Conservation (phyloP, 306 rosid genomes). For the Bauhinia variegata region DNA sequence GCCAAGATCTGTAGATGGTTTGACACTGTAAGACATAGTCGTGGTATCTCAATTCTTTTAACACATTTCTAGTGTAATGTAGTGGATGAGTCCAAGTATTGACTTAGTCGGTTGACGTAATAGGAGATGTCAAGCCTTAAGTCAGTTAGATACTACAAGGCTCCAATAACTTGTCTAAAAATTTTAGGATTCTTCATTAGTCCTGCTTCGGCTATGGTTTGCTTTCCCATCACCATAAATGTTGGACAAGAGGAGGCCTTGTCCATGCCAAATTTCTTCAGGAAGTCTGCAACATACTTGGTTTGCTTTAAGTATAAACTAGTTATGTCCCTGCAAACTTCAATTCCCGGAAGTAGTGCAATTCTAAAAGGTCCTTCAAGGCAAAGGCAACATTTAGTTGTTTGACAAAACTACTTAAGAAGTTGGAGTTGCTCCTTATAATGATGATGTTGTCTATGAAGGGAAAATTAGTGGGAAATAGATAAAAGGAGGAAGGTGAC, state of each 20-base stretch:
- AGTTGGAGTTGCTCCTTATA: background rate
- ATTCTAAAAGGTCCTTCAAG: background rate
- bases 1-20: too few species aligned
- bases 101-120: too few species aligned
- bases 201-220: background rate
- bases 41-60: too few species aligned
- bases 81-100: too few species aligned
- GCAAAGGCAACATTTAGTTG: background rate
- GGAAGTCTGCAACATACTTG: background rate
- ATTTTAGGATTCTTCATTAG: background rate
- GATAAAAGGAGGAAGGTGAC: too few species aligned
- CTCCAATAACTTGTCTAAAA: background rate
- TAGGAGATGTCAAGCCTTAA: too few species aligned
- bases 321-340: background rate
- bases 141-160: background rate
- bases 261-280: background rate
- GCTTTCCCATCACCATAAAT: background rate
- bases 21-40: too few species aligned
- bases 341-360: background rate
- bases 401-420: background rate
- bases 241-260: background rate
- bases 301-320: background rate
- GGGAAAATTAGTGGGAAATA: too few species aligned
- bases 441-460: background rate
- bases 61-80: too few species aligned